phyloP scores from a whole-genome alignment of 228 moss, liverwort and hornwort species.

The Sphagnum fallax region DNA sequence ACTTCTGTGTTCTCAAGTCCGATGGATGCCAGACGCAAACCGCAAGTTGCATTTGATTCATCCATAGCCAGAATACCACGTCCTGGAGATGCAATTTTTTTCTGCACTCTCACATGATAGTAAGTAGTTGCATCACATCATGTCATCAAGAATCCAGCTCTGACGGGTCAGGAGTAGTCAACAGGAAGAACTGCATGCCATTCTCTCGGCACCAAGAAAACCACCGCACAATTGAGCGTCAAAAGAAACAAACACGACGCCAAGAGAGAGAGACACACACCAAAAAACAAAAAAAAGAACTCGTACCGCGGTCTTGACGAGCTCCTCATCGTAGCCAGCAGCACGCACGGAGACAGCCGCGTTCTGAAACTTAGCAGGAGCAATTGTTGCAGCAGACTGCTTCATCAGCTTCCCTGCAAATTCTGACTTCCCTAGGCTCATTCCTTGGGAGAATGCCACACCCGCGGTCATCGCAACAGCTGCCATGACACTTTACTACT shows the following conservation, averaged over 20 bases:
- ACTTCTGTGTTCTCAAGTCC: slow-evolving; percentile 58
- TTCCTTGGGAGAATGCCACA: neutral
- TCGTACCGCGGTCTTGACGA: neutral
- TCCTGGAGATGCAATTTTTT: slow-evolving; percentile 43
- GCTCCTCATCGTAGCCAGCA: neutral
- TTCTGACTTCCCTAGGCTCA: neutral
- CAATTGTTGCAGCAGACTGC: neutral
- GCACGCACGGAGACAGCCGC: neutral
- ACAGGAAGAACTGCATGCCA: no score
- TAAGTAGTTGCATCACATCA: neutral
- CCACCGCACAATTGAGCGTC: no score
- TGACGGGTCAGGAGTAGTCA: no score
- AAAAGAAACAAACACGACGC: no score
- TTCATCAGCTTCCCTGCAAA: neutral
- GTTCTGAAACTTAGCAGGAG: neutral
- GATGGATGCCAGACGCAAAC: slow-evolving; percentile 52
- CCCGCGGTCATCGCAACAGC: neutral
- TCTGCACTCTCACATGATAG: slow-evolving; percentile 12
- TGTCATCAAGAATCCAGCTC: neutral
- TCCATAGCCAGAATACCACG: slow-evolving; percentile 65
- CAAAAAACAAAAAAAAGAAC: neutral
- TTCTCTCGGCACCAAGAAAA: no score
- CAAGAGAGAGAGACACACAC: no score
- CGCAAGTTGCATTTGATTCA: slow-evolving; percentile 61
- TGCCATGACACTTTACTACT: neutral